phyloP scores from a whole-genome alignment of 108 stramenopile genomes.

The Hondaea fermentalgiana region DNA sequence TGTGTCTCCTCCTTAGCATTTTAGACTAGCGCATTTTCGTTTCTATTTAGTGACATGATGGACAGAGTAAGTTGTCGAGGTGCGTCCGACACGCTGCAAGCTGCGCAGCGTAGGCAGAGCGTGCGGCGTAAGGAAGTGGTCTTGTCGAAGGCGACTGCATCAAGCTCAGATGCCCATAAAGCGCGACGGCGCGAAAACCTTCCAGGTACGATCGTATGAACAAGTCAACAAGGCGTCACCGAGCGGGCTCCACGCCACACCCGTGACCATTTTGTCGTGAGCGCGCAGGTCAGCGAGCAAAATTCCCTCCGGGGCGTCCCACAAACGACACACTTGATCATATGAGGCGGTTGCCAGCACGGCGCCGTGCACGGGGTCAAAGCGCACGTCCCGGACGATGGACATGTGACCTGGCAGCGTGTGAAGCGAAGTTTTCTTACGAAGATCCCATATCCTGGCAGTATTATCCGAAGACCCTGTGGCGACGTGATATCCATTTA shows the following conservation, averaged over 20 bases:
- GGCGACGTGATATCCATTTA: conserved; percentile 84
- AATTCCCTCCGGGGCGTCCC: conserved; percentile 73
- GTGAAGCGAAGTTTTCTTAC: conserved; percentile 62
- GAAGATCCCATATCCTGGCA: conserved; percentile 84
- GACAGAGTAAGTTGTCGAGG: too few species aligned
- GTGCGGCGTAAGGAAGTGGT: too few species aligned
- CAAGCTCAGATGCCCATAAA: not conserved
- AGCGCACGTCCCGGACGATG: conserved; percentile 75
- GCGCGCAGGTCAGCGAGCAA: conserved; percentile 65
- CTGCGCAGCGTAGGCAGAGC: too few species aligned
- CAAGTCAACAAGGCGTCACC: not conserved
- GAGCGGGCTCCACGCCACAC: conserved; percentile 30
- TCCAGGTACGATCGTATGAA: conserved; percentile 14
- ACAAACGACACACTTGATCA: conserved; percentile 81
- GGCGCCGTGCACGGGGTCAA: conserved; percentile 61
- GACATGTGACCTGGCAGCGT: conserved; percentile 86
- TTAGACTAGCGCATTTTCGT: not conserved
- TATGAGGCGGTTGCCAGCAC: conserved; percentile 76
- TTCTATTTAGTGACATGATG: too few species aligned
- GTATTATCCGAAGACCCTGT: conserved; percentile 89
- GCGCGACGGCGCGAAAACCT: not conserved
- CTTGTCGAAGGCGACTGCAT: too few species aligned
- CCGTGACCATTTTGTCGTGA: conserved; percentile 89
- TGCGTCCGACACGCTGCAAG: too few species aligned
- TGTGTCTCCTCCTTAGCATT: not conserved